Conservation (phyloP, 176 grass and related monocot species). For the Themeda triandra region DNA sequence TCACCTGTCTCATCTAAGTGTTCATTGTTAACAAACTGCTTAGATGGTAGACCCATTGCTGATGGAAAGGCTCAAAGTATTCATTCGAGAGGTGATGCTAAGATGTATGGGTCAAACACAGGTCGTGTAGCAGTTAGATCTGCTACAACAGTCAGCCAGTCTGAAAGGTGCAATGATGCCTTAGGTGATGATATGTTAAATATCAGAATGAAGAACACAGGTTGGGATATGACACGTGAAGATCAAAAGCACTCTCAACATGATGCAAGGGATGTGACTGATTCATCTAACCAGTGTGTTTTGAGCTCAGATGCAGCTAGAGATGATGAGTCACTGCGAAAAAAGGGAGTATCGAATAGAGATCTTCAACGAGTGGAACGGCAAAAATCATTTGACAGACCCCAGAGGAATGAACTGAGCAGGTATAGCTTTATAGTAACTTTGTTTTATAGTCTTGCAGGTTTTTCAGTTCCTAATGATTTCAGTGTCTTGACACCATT, state of each 20-base stretch:
- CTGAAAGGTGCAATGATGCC: constrained; percentile 27
- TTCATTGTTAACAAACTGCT: constrained; percentile 32
- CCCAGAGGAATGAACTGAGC: constrained; percentile 46
- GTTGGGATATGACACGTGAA: constrained; percentile 76
- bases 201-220: constrained; percentile 50
- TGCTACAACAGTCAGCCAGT: constrained; percentile 8
- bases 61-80: constrained; percentile 17
- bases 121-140: constrained; percentile 18
- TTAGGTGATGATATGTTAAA: constrained; percentile 36
- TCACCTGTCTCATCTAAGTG: constrained; percentile 30
- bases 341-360: constrained; percentile 33
- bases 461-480: constrained; percentile 9
- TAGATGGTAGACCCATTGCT: constrained; percentile 32
- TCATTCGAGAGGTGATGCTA: constrained; percentile 26
- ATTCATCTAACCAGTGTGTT: constrained; percentile 30
- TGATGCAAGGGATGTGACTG: constrained; percentile 38
- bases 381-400: constrained; percentile 46
- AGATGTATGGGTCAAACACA: constrained; percentile 27
- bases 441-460: constrained; percentile 20
- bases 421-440: constrained; percentile 47
- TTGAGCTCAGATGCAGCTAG: constrained; percentile 26
- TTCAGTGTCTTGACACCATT: not conserved
- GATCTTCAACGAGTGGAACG: constrained; percentile 38
- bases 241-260: constrained; percentile 22
- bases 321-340: constrained; percentile 23